Conservation (phyloP, 805 yeast genomes). For the Ogataea pilisensis region DNA sequence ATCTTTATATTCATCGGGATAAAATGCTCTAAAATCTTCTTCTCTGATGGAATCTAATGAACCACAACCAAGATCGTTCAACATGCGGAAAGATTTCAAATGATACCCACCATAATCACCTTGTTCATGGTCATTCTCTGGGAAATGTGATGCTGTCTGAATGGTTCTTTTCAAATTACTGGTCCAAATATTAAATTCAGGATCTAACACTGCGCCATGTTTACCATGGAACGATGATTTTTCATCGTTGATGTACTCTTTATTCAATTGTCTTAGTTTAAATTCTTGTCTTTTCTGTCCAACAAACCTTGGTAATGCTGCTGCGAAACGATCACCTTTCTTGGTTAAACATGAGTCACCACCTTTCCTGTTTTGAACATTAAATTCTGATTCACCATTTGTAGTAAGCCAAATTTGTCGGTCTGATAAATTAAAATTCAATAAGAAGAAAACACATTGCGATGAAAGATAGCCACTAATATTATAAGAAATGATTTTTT, state of each 20-base stretch:
- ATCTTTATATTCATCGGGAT: conserved; percentile 26
- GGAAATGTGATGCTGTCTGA: conserved; percentile 31
- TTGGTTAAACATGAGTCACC: conserved; percentile 31
- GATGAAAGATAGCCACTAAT: conserved; percentile 55
- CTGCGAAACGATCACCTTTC: conserved; percentile 30
- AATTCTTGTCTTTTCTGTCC: conserved; percentile 32
- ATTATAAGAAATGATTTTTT: conserved; percentile 51
- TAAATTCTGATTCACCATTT: conserved; percentile 31
- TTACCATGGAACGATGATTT: conserved; percentile 15
- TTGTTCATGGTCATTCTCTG: conserved; percentile 17
- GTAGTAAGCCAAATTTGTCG: conserved; percentile 35
- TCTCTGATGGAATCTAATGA: conserved; percentile 30
- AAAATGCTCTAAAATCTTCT: conserved; percentile 24
- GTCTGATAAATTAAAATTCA: conserved; percentile 37
- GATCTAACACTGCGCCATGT: conserved; percentile 15
- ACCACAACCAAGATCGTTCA: conserved; percentile 35
- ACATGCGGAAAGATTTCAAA: conserved; percentile 30
- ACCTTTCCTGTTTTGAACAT: conserved; percentile 26
- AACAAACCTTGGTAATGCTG: conserved; percentile 33
- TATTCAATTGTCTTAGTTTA: conserved; percentile 30
- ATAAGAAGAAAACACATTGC: conserved; percentile 50
- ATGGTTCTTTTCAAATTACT: conserved; percentile 29
- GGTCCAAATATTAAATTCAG: conserved; percentile 33
- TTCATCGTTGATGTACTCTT: conserved; percentile 31
- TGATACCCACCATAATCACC: conserved; percentile 19